Base-by-base conservation (phyloP, 306 rosid genomes). In the Begonia peltatifolia region DNA sequence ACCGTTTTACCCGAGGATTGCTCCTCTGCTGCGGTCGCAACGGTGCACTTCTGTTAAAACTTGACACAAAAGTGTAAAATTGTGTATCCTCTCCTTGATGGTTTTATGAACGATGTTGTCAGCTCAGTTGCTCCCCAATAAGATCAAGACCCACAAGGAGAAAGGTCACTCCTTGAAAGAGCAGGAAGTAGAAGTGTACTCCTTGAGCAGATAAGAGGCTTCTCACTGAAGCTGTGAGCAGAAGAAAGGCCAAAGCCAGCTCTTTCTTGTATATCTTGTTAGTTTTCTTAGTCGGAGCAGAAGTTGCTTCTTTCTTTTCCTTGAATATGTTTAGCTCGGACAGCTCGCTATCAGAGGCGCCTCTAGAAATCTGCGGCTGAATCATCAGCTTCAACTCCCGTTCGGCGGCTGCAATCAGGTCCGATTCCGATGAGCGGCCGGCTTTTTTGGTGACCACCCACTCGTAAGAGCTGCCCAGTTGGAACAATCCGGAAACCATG, bases 71-170 rank as follows among this genome's bases (percentile, higher is more conserved):
- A 56, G 56, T 36, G 55, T 30, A 46, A 54, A 15, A 41, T 41
- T 14, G 20, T 57, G 51, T 64, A 36, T 49, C 41, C 54, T 17
- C 20, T 43, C 58, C 54, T 46, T 49, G 54, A 59, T 35, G 48
- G 12, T 9, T 12, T 22, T 13, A 14, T 66, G 58, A 59, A 55
- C 7, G 6, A 30, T 30, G 8, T 30, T 30, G 48, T 68, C 63
- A 89, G 77, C 79, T 82, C 86, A 89, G 76, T 62, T 84, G 97
- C 64, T 89, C 93, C 41, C 97, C 97, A 50, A 89, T 89, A 64
- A 89, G 79, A 70, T 89, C 97, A 58, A 89, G 97, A 20, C 97
- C 97, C 18, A 89, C 95, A 13, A 89, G 93, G 66, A 89, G 95
- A 74, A 89, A 89, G 53, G 97, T 70, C 60, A 82, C 75, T 12